Evolutionary conservation across 139 green algal genomes (phyloP).

Genomic region (Mychonastes homosphaera): DNA sequence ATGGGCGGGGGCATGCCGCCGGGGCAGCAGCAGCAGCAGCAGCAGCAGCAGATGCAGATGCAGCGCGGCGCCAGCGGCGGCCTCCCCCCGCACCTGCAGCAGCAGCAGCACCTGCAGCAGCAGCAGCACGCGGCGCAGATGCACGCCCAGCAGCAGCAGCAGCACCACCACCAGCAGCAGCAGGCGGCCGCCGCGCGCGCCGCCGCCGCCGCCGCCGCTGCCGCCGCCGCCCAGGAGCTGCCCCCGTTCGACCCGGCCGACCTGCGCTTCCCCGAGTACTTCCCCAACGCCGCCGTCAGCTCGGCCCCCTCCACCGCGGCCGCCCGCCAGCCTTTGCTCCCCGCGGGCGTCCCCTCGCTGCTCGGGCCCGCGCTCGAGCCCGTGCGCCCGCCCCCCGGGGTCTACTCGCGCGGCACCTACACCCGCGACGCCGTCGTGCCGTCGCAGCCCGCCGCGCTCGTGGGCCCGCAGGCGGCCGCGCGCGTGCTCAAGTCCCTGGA

Average conservation of each 20-base stretch:
- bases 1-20: no score
- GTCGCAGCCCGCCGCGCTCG: slow-evolving; percentile 20
- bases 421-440: slow-evolving; percentile 28
- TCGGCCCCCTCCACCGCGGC: no score
- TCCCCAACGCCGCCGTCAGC: slow-evolving; percentile 11
- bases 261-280: slow-evolving; percentile 9
- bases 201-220: not conserved
- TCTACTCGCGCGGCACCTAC: slow-evolving; percentile 37
- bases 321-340: no score
- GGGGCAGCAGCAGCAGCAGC: no score
- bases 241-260: no score
- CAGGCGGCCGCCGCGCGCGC: not conserved
- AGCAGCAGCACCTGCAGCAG: slow-evolving; percentile 6
- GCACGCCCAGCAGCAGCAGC: not conserved
- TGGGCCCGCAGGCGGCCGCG: slow-evolving; percentile 12
- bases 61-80: not conserved
- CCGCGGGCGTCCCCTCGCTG: slow-evolving; percentile 47
- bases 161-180: not conserved
- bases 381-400: slow-evolving; percentile 28
- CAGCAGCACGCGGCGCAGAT: not conserved
- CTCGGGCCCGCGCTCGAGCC: slow-evolving; percentile 41
- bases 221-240: not conserved
- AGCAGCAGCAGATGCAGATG: no score
- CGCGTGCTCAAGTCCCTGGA: slow-evolving; percentile 52
- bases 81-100: not conserved